Conservation (phyloP, 768 basidiomycete genomes). For the Serendipita sp. region DNA sequence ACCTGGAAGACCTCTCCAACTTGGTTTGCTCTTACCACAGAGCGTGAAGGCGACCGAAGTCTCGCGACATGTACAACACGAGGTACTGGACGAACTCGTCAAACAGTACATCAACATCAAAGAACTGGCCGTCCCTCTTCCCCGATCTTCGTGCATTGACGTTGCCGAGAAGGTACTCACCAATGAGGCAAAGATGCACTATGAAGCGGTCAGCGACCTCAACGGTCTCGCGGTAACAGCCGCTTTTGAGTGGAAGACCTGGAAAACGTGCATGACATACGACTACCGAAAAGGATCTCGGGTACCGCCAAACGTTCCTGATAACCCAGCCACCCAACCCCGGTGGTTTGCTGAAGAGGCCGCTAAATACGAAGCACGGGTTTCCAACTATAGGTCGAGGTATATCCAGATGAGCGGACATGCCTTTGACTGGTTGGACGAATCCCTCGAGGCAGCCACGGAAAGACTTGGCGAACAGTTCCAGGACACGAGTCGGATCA, state of each 20-base stretch:
- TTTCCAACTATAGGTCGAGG: conserved; percentile 4
- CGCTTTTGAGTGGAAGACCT: conserved; percentile 1
- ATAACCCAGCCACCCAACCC: not conserved
- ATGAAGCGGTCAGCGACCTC: conserved; percentile 8
- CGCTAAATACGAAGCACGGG: not conserved
- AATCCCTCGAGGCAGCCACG: not conserved
- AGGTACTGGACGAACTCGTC: conserved; percentile 3
- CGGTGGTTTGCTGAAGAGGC: conserved; percentile 1
- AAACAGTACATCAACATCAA: not conserved
- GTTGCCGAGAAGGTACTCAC: conserved; percentile 6
- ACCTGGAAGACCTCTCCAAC: conserved; percentile 1
- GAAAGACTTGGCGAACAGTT: not conserved
- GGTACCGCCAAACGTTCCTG: not conserved
- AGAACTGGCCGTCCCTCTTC: not conserved
- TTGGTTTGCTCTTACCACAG: conserved; percentile 5
- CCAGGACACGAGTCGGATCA: not conserved
- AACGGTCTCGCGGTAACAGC: conserved; percentile 8
- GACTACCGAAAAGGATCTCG: not conserved
- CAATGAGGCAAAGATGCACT: not conserved
- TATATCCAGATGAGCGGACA: conserved; percentile 2
- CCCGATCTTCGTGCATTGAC: not conserved
- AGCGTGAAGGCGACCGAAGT: not conserved
- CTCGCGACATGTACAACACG: conserved; percentile 5
- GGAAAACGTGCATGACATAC: not conserved
- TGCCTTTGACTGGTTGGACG: conserved; percentile 5